Percentiles rank a stretch among this genome's conserved stretches.
Evolutionary conservation across 2,329 filamentous ascomycete genomes (phyloP).

Genomic region (Orbilia brochopaga): DNA sequence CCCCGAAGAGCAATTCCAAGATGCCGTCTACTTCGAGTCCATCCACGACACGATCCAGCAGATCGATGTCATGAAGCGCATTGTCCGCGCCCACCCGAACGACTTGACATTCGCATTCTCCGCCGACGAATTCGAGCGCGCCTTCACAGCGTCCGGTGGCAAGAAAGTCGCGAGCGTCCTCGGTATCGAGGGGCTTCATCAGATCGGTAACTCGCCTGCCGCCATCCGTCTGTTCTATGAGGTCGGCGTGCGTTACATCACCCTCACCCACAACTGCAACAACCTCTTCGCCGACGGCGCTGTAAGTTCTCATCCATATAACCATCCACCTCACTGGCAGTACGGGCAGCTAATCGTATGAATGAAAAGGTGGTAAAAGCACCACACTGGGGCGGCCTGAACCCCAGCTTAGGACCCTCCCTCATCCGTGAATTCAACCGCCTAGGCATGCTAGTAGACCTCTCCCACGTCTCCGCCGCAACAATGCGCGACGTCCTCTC

Average conservation of each 20-base stretch:
- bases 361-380: conserved; percentile 52
- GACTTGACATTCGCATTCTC: conserved; percentile 69
- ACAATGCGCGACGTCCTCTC: conserved; percentile 85
- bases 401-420: conserved; percentile 67
- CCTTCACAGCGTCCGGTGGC: conserved; percentile 28
- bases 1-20: conserved; percentile 71
- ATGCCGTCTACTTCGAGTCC: conserved; percentile 59
- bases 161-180: conserved; percentile 74
- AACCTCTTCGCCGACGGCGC: conserved; percentile 89
- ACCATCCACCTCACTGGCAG: not conserved
- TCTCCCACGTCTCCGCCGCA: conserved; percentile 77
- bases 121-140: conserved; percentile 59
- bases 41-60: conserved; percentile 74
- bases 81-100: conserved; percentile 69
- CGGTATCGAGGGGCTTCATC: conserved; percentile 86
- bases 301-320: conserved; percentile 56
- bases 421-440: conserved; percentile 91
- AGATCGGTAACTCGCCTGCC: conserved; percentile 83
- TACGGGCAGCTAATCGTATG: too few species aligned
- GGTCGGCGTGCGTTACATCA: conserved; percentile 84
- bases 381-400: conserved; percentile 75
- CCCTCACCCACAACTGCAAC: conserved; percentile 91
- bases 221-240: conserved; percentile 77
- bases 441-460: conserved; percentile 89
- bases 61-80: conserved; percentile 73